Percentiles rank a stretch among this genome's conserved stretches.
phyloP scores from a whole-genome alignment of 1,284 basidiomycete genomes.

The Erythrobasidium hasegawianum region DNA sequence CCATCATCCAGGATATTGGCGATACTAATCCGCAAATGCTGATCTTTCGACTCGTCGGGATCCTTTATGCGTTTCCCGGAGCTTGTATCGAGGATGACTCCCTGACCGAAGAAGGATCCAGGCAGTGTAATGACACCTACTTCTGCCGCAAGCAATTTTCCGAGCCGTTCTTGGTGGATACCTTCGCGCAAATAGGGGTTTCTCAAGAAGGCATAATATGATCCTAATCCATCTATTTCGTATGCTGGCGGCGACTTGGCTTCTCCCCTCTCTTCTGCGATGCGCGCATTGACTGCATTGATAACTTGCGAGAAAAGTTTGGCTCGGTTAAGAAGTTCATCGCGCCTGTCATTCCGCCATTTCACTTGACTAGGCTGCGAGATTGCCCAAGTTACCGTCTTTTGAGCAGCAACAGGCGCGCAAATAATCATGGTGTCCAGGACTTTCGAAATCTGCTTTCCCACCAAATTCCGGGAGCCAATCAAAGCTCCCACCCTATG shows the following conservation, averaged over 20 bases:
- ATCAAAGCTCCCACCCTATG: conserved; percentile 74
- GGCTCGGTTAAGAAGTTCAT: conserved; percentile 59
- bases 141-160: conserved; percentile 59
- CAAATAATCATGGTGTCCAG: conserved; percentile 77
- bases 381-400: conserved; percentile 56
- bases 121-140: conserved; percentile 67
- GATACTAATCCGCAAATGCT: conserved; percentile 25
- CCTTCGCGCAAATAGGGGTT: conserved; percentile 59
- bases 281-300: conserved; percentile 48
- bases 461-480: conserved; percentile 60
- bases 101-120: conserved; percentile 61
- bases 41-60: neutral
- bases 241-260: conserved; percentile 44
- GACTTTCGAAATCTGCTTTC: conserved; percentile 58
- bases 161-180: conserved; percentile 56
- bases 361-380: conserved; percentile 23
- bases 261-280: conserved; percentile 36
- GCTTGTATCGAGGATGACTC: neutral
- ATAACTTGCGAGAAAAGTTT: conserved; percentile 55
- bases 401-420: conserved; percentile 66
- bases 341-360: conserved; percentile 56
- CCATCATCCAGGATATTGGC: conserved; percentile 20
- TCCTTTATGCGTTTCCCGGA: conserved; percentile 1
- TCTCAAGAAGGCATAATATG: conserved; percentile 48
- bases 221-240: conserved; percentile 46